phyloP scores from a whole-genome alignment of 2,329 filamentous ascomycete species.

The Cryphonectria parasitica region DNA sequence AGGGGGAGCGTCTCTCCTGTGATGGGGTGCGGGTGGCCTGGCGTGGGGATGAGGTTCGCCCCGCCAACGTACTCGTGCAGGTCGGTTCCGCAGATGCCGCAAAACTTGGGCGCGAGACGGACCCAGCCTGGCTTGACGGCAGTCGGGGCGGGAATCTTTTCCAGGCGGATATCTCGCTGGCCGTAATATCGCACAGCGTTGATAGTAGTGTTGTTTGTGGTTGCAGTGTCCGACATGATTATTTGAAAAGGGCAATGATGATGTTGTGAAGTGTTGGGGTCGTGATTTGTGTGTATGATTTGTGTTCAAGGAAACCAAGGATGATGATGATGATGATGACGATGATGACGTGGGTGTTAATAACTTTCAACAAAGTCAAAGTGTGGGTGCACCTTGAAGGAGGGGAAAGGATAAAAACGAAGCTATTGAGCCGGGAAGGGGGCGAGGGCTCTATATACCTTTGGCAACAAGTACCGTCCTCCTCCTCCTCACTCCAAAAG shows the following conservation, averaged over 20 bases:
- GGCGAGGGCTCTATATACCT: conserved; percentile 17
- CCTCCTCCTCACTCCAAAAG: not conserved
- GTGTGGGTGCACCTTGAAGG: not conserved
- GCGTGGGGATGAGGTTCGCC: conserved; percentile 38
- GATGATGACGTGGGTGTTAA: no score
- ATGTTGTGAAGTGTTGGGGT: no score
- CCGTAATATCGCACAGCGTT: conserved; percentile 29
- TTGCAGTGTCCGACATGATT: conserved; percentile 7
- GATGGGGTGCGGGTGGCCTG: conserved; percentile 53
- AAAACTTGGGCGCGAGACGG: conserved; percentile 38
- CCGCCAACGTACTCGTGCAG: conserved; percentile 40
- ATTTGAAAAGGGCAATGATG: not conserved
- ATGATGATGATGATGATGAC: not conserved
- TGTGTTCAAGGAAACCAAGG: not conserved
- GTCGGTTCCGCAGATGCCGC: conserved; percentile 42
- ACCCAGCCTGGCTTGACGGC: conserved; percentile 26
- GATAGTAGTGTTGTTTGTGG: conserved; percentile 25
- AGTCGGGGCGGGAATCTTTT: conserved; percentile 24
- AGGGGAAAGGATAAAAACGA: not conserved
- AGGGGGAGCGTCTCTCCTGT: conserved; percentile 60
- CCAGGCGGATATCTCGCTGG: conserved; percentile 28
- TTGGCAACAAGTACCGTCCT: not conserved
- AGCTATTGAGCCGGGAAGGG: not conserved
- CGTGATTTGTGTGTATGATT: not conserved
- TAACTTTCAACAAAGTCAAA: not conserved